A percentile compares a stretch with the other conserved stretches of the same genome.
phyloP scores from a whole-genome alignment of 1,284 basidiomycete genomes.

The Sanghuangporus weigelae region DNA sequence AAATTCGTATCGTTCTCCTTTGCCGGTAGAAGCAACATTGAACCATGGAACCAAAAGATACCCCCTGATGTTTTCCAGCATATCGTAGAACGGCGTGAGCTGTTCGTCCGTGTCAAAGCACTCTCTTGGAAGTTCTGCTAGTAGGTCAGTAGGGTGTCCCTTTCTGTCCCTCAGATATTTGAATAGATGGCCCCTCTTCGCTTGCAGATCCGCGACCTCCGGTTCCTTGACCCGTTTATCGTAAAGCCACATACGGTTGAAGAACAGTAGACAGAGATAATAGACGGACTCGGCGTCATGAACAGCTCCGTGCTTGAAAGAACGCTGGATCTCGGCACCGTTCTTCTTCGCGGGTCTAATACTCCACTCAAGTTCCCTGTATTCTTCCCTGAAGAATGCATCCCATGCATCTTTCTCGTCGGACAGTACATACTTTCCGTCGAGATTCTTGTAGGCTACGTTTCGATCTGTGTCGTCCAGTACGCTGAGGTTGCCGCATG shows the following conservation, averaged over 20 bases:
- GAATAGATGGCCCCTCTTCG: neutral
- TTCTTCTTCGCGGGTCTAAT: neutral
- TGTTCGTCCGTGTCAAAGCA: neutral
- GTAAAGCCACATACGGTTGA: neutral
- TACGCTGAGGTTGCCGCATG: neutral
- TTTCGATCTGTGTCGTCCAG: neutral
- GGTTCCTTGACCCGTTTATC: neutral
- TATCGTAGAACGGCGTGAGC: neutral
- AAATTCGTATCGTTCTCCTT: neutral
- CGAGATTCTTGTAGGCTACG: no score
- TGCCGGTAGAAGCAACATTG: neutral
- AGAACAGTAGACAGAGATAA: neutral
- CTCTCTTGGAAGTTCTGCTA: neutral
- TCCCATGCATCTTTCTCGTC: neutral
- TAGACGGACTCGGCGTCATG: conserved; percentile 1
- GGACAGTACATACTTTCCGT: neutral
- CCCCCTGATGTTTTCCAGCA: neutral
- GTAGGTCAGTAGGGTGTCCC: neutral
- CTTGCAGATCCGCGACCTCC: neutral
- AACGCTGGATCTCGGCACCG: neutral
- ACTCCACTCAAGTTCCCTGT: neutral
- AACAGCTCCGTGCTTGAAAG: neutral
- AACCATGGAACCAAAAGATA: neutral
- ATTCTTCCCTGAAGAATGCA: neutral
- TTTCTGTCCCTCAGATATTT: neutral